Percentiles rank a stretch among this genome's conserved stretches.
Conservation (phyloP, 2,329 filamentous ascomycete species). For the Pyrenophora tritici-repentis region DNA sequence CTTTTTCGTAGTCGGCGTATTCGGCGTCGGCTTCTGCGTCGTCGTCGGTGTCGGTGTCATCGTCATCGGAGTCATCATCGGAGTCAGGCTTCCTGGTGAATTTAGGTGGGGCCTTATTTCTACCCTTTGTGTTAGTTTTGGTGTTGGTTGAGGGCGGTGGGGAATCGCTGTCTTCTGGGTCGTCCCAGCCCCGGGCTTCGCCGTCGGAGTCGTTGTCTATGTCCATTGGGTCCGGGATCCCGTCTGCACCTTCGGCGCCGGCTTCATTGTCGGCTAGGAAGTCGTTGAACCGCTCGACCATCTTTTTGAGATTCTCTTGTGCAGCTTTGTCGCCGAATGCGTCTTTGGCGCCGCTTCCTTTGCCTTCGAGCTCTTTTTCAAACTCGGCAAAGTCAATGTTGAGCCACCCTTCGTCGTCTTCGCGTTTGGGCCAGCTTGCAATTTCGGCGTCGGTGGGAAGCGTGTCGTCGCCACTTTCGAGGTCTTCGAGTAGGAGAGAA, state of each 20-base stretch:
- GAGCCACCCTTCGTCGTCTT: slow-evolving; percentile 89
- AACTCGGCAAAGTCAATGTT: slow-evolving; percentile 91
- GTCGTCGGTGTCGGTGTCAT: slow-evolving; percentile 59
- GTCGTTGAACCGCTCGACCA: slow-evolving; percentile 89
- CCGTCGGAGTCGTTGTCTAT: slow-evolving; percentile 61
- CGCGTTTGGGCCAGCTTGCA: slow-evolving; percentile 66
- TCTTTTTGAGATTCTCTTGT: slow-evolving; percentile 81
- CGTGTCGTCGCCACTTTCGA: slow-evolving; percentile 70
- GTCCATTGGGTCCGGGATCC: slow-evolving; percentile 69
- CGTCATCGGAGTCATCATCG: slow-evolving; percentile 40
- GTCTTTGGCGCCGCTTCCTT: slow-evolving; percentile 27
- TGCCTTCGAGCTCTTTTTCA: slow-evolving; percentile 73
- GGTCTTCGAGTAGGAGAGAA: slow-evolving; percentile 73
- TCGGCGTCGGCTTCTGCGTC: slow-evolving; percentile 70
- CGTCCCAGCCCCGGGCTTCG: slow-evolving; percentile 51
- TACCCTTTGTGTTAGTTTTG: slow-evolving; percentile 45
- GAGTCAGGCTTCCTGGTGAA: slow-evolving; percentile 21
- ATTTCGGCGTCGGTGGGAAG: slow-evolving; percentile 80
- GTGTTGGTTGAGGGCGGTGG: slow-evolving; percentile 35
- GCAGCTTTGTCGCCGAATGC: slow-evolving; percentile 67
- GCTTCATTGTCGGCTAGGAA: slow-evolving; percentile 88
- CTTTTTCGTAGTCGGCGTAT: slow-evolving; percentile 73
- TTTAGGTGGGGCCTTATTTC: slow-evolving; percentile 67
- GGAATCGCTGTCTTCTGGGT: slow-evolving; percentile 50
- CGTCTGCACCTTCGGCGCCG: slow-evolving; percentile 76